These are phyloP conservation scores for Cavenderia fasciculata DNA, from an alignment of 78 protist genomes.

Conservation along the genomic window DNA sequence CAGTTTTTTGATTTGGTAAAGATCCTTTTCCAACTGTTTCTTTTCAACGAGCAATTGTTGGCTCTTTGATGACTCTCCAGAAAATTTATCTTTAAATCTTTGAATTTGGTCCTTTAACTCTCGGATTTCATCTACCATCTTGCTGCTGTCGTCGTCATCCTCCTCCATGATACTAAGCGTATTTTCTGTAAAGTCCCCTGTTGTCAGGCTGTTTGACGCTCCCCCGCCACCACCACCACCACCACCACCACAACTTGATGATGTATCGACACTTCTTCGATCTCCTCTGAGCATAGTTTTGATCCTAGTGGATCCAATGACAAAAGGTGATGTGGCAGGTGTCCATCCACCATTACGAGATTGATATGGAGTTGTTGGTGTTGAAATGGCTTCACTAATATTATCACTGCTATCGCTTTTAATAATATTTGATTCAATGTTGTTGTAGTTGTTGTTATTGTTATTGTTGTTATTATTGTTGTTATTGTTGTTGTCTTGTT, in stretches of 20 bases:
- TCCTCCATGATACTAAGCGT: slow-evolving; percentile 31
- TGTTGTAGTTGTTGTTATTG: neutral
- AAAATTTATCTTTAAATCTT: slow-evolving; percentile 14
- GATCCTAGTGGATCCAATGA: neutral
- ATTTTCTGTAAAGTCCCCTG: neutral
- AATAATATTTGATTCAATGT: neutral
- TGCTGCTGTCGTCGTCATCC: neutral
- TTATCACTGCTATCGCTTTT: neutral
- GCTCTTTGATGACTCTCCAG: too few relatives aligned
- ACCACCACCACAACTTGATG: neutral
- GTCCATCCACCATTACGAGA: neutral
- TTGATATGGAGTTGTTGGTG: neutral
- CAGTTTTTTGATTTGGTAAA: too few relatives aligned
- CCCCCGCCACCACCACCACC: neutral
- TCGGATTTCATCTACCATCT: slow-evolving; percentile 26
- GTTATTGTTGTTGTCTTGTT: neutral
- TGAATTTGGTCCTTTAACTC: slow-evolving; percentile 36
- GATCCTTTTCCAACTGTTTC: too few relatives aligned
- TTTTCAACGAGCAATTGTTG: too few relatives aligned
- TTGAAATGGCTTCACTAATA: neutral
- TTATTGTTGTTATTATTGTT: neutral
- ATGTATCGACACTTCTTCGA: too few relatives aligned
- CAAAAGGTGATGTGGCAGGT: neutral
- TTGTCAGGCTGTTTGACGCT: neutral
- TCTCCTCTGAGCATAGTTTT: neutral